A percentile compares a stretch with the other conserved stretches of the same genome.
Conservation (phyloP, 495 filamentous ascomycete genomes). For the Tuber umbilicatum region DNA sequence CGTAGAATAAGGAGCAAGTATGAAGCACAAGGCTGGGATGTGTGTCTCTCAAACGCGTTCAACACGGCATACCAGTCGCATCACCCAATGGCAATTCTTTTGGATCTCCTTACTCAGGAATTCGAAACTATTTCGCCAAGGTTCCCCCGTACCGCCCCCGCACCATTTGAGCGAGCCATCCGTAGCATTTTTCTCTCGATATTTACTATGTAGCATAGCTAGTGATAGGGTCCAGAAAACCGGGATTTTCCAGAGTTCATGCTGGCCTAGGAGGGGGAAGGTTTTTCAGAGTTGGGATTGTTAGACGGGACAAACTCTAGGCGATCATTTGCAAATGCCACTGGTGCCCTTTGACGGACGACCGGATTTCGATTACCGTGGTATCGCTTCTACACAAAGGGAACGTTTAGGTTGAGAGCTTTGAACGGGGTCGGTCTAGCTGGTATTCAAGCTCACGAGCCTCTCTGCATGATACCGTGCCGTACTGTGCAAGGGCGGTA, state of each 20-base stretch:
- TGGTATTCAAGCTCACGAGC: background rate
- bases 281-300: background rate
- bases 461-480: background rate
- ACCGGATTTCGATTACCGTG: background rate
- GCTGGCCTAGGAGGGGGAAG: background rate
- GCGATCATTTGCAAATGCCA: background rate
- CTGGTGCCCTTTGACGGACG: background rate
- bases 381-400: background rate
- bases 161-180: background rate
- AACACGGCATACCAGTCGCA: background rate
- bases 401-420: background rate
- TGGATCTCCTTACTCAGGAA: background rate
- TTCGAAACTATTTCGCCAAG: background rate
- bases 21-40: too few species aligned
- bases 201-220: background rate
- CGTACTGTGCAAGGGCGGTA: background rate
- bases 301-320: background rate
- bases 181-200: background rate
- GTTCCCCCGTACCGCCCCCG: background rate
- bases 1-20: too few species aligned
- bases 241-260: background rate
- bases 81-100: too few species aligned
- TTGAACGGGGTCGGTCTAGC: background rate
- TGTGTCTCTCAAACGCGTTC: background rate
- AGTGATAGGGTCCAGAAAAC: too few species aligned